phyloP scores from a whole-genome alignment of 768 basidiomycete genomes.

The Suillus decipiens region DNA sequence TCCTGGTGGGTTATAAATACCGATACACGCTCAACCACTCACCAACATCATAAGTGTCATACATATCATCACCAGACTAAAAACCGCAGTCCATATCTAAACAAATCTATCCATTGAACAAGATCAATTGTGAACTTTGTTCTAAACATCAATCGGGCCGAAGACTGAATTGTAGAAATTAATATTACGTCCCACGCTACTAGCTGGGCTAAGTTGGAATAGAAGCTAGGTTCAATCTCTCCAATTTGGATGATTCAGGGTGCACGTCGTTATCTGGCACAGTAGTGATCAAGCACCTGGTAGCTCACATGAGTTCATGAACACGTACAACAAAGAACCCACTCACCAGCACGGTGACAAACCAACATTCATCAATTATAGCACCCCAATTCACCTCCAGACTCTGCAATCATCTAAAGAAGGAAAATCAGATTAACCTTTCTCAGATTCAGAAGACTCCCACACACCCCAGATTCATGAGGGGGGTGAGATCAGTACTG shows the following conservation, averaged over 20 bases:
- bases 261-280: not conserved
- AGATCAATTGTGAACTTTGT: not conserved
- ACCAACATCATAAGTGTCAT: too few relatives aligned
- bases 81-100: not conserved
- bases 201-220: not conserved
- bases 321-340: not conserved
- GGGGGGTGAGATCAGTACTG: not conserved
- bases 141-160: not conserved
- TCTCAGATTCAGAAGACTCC: not conserved
- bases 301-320: not conserved
- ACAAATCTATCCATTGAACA: not conserved
- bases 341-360: not conserved
- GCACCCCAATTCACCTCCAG: not conserved
- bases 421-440: constrained; percentile 3
- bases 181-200: not conserved
- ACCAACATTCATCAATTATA: not conserved
- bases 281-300: not conserved
- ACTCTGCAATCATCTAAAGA: not conserved
- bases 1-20: too few relatives aligned
- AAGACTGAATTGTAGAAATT: not conserved
- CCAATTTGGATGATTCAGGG: not conserved
- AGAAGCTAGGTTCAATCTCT: not conserved
- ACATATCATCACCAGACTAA: too few relatives aligned
- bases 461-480: not conserved
- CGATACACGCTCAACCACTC: too few relatives aligned